A percentile compares a stretch with the other conserved stretches of the same genome.
Conservation (phyloP, 345 rosid species). For the Tarenaya hassleriana region DNA sequence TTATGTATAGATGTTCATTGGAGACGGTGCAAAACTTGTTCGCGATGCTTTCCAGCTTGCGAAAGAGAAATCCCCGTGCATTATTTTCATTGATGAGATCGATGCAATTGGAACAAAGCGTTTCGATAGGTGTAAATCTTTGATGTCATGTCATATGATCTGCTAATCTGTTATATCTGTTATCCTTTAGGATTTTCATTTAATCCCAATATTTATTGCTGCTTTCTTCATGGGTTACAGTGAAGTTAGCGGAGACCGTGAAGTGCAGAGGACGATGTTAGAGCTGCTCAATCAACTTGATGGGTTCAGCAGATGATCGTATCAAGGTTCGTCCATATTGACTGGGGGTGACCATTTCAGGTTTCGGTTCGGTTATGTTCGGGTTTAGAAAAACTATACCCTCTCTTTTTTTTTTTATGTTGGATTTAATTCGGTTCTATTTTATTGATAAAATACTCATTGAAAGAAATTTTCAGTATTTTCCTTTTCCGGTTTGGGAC, state of each 20-base stretch:
- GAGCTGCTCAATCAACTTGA: constrained; percentile 98
- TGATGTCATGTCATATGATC: not conserved
- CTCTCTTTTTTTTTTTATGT: too few species aligned
- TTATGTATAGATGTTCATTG: not conserved
- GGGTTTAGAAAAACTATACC: too few species aligned
- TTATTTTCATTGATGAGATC: constrained; percentile 96
- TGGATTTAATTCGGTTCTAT: too few species aligned
- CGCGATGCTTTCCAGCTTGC: constrained; percentile 99
- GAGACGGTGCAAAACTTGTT: constrained; percentile 34
- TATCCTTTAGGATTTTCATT: not conserved
- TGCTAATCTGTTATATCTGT: not conserved
- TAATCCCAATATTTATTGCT: not conserved
- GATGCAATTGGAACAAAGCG: constrained; percentile 99
- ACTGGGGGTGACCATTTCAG: too few species aligned
- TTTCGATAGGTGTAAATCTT: constrained; percentile 71
- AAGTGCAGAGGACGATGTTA: constrained; percentile 98
- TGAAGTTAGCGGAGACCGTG: constrained; percentile 99
- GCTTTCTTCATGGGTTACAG: constrained; percentile 42
- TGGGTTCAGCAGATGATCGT: constrained; percentile 97
- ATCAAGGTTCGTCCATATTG: constrained; percentile 57
- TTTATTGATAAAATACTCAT: too few species aligned
- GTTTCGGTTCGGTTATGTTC: too few species aligned
- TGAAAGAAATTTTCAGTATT: too few species aligned
- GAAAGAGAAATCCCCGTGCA: constrained; percentile 98
- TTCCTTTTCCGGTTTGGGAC: too few species aligned